Evolutionary conservation across 805 yeast species (phyloP).

Genomic region (Sporopachydermia lactativora): DNA sequence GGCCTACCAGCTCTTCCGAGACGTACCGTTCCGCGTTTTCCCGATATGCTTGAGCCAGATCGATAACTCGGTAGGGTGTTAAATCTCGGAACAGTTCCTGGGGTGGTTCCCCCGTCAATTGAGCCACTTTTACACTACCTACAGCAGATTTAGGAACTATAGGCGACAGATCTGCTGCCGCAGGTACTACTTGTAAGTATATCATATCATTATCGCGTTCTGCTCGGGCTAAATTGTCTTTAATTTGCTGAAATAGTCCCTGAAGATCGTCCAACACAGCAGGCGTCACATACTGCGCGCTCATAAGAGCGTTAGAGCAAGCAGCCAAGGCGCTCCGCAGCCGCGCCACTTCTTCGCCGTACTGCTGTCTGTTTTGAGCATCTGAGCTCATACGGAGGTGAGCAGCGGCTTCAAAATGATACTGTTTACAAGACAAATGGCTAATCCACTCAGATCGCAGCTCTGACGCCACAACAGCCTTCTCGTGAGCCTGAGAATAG

Average conservation of each 20-base stretch:
- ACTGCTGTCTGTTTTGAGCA: conserved; percentile 32
- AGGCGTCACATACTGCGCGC: conserved; percentile 27
- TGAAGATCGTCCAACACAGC: conserved; percentile 36
- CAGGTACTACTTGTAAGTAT: conserved; percentile 54
- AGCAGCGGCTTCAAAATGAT: conserved; percentile 62
- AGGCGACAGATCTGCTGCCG: conserved; percentile 19
- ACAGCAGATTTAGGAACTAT: conserved; percentile 43
- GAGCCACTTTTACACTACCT: conserved; percentile 22
- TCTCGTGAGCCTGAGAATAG: conserved; percentile 33
- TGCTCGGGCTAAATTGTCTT: conserved; percentile 33
- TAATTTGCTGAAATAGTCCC: conserved; percentile 33
- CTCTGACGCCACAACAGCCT: conserved; percentile 32
- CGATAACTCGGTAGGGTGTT: conserved; percentile 53
- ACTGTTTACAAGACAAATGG: conserved; percentile 41
- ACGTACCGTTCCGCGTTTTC: conserved; percentile 50
- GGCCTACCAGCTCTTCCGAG: conserved; percentile 24
- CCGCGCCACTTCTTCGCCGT: conserved; percentile 61
- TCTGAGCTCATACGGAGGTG: conserved; percentile 44
- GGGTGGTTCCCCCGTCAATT: conserved; percentile 25
- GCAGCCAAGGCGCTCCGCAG: conserved; percentile 29
- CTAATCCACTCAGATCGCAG: conserved; percentile 51
- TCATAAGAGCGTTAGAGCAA: conserved; percentile 23
- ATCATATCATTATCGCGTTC: conserved; percentile 75
- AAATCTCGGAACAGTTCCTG: conserved; percentile 38
- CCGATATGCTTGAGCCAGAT: conserved; percentile 49